These are phyloP conservation scores for Rhipidocladum racemiflorum DNA, from an alignment of 176 grass and related monocot species.

Conservation along the genomic window DNA sequence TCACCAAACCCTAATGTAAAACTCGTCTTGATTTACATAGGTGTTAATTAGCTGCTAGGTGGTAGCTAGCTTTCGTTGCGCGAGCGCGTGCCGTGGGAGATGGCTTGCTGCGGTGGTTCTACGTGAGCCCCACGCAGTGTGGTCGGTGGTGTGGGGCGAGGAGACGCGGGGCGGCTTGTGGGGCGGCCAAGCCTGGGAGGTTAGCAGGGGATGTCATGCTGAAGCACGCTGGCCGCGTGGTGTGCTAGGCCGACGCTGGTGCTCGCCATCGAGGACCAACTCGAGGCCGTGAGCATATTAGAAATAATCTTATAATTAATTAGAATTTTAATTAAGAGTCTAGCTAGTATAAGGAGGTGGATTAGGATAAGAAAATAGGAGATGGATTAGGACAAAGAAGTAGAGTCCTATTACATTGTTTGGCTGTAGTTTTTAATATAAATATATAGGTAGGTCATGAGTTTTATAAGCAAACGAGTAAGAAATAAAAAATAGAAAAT, in stretches of 20 bases:
- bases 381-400: too few species aligned
- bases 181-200: background rate
- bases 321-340: too few species aligned
- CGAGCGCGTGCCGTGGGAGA: constrained; percentile 4
- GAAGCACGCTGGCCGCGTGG: constrained; percentile 40
- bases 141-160: constrained; percentile 70
- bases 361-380: too few species aligned
- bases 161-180: too few species aligned
- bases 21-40: background rate
- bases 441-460: too few species aligned
- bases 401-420: too few species aligned
- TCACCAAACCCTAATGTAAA: background rate
- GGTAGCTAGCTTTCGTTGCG: background rate
- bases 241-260: constrained; percentile 62
- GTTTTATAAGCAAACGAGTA: too few species aligned
- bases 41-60: background rate
- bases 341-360: too few species aligned
- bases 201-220: constrained; percentile 56
- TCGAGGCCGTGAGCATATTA: constrained; percentile 43
- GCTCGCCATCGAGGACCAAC: constrained; percentile 46
- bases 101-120: constrained; percentile 22
- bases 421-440: too few species aligned
- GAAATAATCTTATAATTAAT: too few species aligned
- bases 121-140: background rate
- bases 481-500: too few species aligned